Evolutionary conservation across 495 filamentous ascomycete genomes (phyloP), one percentile per base, ranked within the genome.

Genomic region (Podospora sp.): DNA sequence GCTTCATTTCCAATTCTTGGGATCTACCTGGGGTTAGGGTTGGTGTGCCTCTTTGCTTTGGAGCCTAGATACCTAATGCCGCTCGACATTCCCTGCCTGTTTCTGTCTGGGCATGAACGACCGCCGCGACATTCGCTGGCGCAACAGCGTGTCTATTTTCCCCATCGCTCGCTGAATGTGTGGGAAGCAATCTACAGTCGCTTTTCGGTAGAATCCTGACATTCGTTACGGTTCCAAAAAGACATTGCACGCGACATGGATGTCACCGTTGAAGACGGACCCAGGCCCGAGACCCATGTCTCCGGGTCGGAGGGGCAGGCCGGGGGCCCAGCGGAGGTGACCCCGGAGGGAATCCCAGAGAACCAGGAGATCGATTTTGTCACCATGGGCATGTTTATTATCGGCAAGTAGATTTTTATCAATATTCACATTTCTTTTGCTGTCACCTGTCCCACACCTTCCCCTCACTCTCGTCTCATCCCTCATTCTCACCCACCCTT

Each of bases 341-440:
- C 64, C 35, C 51, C 12, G n/a, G 21, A 35, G 52, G 65, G 27
- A 35, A 26, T 57, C n/a, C 65, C 65, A 6, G 57, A 61, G 22
- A 52, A 18, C 33, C 81, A 81, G 62, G 79, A 79, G 68, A 86
- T 93, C 58, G 91, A 93, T 66, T 93, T 97, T 72, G 90, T 90
- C 70, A 96, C 94, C 0, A 75, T 98, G 72, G 94, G 92, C 73
- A 97, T 97, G 94, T 94, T 97, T 72, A 97, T 97, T 58, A 91
- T 98, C 65, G 94, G 93, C 96, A 85, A 33, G 56, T n/a, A 22
- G 64, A 76, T 70, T 20, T 59, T 59, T 21, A 53, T 64, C 25
- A 62, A 49, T 22, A 27, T 26, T 16, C 3, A 55, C 62, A 12
- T 64, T 1, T 26, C 22, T 33, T 40, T 40, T 20, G 6, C 8